Conservation (phyloP, 2,329 filamentous ascomycete genomes). For the Juglanconis juglandina region DNA sequence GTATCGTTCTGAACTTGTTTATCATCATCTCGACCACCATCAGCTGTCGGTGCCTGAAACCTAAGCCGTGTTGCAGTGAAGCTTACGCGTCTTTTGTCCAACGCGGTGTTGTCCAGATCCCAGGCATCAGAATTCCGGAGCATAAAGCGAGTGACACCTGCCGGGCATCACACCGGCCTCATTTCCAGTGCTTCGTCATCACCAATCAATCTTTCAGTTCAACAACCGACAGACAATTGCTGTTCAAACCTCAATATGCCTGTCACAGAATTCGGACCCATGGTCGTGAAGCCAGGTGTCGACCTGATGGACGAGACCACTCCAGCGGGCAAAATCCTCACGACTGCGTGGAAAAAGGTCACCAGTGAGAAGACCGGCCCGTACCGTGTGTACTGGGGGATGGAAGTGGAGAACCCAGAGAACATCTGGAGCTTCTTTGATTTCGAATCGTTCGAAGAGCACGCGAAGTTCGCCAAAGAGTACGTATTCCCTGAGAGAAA, state of each 20-base stretch:
- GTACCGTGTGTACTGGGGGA: constrained; percentile 20
- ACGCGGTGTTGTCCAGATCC: background rate
- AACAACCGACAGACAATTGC: background rate
- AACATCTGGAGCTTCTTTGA: constrained; percentile 25
- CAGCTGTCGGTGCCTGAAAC: background rate
- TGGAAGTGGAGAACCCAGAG: constrained; percentile 22
- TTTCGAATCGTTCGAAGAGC: constrained; percentile 25
- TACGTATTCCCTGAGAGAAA: constrained; percentile 4
- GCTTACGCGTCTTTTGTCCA: background rate
- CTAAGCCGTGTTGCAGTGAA: background rate
- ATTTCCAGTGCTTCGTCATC: background rate
- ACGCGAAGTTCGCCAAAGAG: constrained; percentile 22
- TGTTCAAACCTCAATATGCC: background rate
- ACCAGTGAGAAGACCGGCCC: constrained; percentile 20
- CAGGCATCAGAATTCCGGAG: background rate
- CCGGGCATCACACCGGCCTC: background rate
- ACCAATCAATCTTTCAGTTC: background rate
- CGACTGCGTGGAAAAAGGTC: constrained; percentile 14
- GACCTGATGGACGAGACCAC: constrained; percentile 21
- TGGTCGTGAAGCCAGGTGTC: constrained; percentile 21
- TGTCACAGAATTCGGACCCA: constrained; percentile 22
- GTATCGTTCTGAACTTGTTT: background rate
- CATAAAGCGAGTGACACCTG: background rate
- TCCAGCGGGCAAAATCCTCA: constrained; percentile 19
- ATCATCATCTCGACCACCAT: background rate